Base-by-base conservation (phyloP, 768 basidiomycete species). In the Tylopilus vinaceipallidus region DNA sequence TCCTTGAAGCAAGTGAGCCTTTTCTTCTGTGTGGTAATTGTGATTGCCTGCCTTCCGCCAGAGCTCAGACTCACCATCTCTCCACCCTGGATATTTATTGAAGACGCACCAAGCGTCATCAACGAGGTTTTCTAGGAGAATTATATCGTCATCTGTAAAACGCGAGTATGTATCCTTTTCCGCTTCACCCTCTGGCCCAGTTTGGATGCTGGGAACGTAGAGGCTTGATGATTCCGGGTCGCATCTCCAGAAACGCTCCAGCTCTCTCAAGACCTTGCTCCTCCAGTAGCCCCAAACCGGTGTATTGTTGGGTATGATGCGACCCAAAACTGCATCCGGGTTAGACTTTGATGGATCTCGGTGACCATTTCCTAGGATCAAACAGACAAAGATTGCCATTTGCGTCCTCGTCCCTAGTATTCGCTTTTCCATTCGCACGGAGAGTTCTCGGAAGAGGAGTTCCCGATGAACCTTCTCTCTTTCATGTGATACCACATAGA, bases 401-500 rank as follows among this genome's bases (percentile, higher is more conserved):
- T 65, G 64, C 4, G 62, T 61, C 53, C 58, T 58, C 33, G 64
- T 66, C 12, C 64, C 53, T 8, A 58, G 29, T 6, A 6, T 35
- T 32, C 47, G 36, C 22, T 61, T 66, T 33, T 56, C 53, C 50
- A 43, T 42, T 16, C 3, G 27, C 16, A 17, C 27, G 10, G 45
- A 36, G 20, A 64, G 59, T 19, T 40, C 19, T 13, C 20, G 26
- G 26, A 36, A 26, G 35, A 66, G 66, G 12, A 64, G 53, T 5
- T 50, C 45, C 23, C 42, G 27, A 12, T 68, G 65, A 10, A 53
- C 24, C 6, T 20, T 23, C n/a, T 59, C 48, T 36, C 46, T 56
- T n/a, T 75, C 69, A 59, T 73, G 52, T 1, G 65, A 62, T 5
- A 48, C 57, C 42, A 72, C 55, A 20, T 50, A 67, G 1, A 66